Conservation (phyloP, 2,329 filamentous ascomycete species). For the Colletotrichum australisinense region DNA sequence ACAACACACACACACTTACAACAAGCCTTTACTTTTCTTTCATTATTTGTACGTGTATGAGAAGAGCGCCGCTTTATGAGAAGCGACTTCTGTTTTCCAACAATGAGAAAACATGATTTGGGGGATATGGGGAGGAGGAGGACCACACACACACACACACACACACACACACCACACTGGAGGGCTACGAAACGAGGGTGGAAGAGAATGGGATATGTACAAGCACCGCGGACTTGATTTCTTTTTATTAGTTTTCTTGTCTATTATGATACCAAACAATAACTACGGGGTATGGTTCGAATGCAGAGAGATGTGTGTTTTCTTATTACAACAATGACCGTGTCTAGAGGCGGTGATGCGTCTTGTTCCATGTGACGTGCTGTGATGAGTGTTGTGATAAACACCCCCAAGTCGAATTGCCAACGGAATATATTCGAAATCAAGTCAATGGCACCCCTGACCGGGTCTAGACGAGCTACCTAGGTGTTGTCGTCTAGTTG, state of each 20-base stretch:
- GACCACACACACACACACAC: neutral
- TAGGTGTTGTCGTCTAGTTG: too few species aligned
- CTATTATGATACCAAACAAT: conserved; percentile 3
- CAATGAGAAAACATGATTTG: neutral
- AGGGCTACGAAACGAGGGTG: neutral
- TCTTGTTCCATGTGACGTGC: too few species aligned
- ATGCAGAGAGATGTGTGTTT: neutral
- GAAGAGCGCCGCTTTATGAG: neutral
- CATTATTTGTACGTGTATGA: neutral
- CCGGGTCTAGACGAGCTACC: too few species aligned
- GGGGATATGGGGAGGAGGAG: neutral
- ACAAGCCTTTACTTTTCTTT: neutral
- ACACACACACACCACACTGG: neutral
- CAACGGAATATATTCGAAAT: too few species aligned
- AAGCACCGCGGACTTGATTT: neutral
- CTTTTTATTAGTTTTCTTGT: neutral
- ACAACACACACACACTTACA: neutral
- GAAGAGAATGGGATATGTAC: neutral
- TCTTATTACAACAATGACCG: neutral
- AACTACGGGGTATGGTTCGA: neutral
- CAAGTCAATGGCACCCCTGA: too few species aligned
- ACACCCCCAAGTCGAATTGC: too few species aligned
- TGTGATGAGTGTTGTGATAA: neutral
- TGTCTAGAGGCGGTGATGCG: neutral
- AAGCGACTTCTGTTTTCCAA: neutral